Evolutionary conservation across 495 filamentous ascomycete genomes (phyloP), one percentile per base, ranked within the genome.

Genomic region (Penicillium ochrochloron): DNA sequence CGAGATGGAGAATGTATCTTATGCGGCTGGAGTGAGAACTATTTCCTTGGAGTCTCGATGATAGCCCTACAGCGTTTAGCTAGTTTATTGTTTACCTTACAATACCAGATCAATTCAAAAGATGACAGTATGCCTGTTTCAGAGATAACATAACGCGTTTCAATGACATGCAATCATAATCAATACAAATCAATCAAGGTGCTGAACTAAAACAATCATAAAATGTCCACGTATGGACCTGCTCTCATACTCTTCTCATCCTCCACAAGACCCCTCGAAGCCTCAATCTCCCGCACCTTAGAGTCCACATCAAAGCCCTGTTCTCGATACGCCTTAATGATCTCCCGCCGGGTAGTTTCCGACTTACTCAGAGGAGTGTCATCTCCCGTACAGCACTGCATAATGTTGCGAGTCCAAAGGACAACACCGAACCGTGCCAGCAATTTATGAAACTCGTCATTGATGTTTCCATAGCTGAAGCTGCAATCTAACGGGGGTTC

Each of bases 261-360:
- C 9, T 8, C 19, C 17, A 42, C 14, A 8, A 17, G 23, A n/a
- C 25, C 8, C 31, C 35, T 39, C 33, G 54, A 37, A 2, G n/a
- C 33, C 51, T 53, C 12, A 10, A 63, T 59, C 15, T 53, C 35
- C 33, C 48, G 9, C 25, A 3, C 31, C 25, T 33, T 51, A 9
- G 9, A 17, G 35, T 44, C 23, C 34, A 59, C 34, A 31, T 64
- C 56, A 0, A 64, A 29, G 23, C 42, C 62, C 6, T 46, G 25
- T 35, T 64, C 46, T 9, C 23, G 5, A 54, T 59, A 59, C 12
- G 55, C 54, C 1, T 6, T 6, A 33, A 64, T 44, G 44, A 64
- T 59, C 5, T 59, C 25, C n/a, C 1, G 23, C 35, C 15, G 21
- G 12, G 21, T 25, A 19, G 6, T n/a, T 27, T 53, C 35, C 11